A percentile compares a stretch with the other conserved stretches of the same genome.
These are phyloP conservation scores for Steccherinum ochraceum DNA, from an alignment of 768 basidiomycete genomes.

Conservation along the genomic window DNA sequence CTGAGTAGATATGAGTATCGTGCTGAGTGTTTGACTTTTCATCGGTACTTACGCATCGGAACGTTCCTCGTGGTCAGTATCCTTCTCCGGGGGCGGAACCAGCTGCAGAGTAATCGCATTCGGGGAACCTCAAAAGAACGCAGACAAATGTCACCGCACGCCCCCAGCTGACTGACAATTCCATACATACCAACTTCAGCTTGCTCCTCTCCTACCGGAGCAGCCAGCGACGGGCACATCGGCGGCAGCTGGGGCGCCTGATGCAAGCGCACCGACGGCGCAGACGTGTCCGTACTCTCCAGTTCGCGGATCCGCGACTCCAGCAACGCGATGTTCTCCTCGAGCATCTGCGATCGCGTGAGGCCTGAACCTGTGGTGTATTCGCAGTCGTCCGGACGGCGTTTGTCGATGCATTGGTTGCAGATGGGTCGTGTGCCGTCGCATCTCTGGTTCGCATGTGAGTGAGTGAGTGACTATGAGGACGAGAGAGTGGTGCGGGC, in stretches of 20 bases:
- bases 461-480: neutral
- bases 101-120: neutral
- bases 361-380: conserved; percentile 59
- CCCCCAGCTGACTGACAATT: too few species aligned
- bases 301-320: conserved; percentile 43
- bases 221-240: neutral
- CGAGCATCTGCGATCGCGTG: conserved; percentile 53
- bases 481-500: too few species aligned
- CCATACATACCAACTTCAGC: too few species aligned
- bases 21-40: neutral
- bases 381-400: conserved; percentile 60
- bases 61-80: neutral
- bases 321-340: conserved; percentile 54
- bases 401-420: conserved; percentile 45
- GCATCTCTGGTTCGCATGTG: conserved; percentile 47
- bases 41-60: neutral
- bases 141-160: too few species aligned
- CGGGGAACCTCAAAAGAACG: neutral
- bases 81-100: neutral
- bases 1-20: conserved; percentile 26
- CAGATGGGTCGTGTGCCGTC: conserved; percentile 63
- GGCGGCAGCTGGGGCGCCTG: neutral
- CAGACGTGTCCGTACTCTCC: conserved; percentile 22
- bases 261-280: conserved; percentile 14
- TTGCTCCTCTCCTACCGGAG: neutral